Base-by-base conservation (phyloP, 2,329 filamentous ascomycete genomes). In the Monosporascus sp. region DNA sequence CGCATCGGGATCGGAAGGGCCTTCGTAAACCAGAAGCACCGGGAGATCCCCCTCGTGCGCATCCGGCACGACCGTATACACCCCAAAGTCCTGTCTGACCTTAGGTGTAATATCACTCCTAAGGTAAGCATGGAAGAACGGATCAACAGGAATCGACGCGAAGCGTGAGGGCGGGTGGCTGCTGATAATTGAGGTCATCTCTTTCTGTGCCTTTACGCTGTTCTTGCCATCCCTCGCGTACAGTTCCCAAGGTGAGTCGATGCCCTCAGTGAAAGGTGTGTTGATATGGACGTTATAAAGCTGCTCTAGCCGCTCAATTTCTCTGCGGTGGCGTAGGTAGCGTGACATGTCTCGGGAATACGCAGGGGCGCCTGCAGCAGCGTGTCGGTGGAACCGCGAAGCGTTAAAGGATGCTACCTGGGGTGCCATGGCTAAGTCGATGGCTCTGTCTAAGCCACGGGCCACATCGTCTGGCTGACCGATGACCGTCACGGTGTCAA, bases 191-290 rank as follows among this genome's bases (percentile, higher is more conserved):
- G 82, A 83, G 66, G 83, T 85, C 64, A 94, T 85, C 62, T 91
- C 88, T 6, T 82, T 82, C 63, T 88, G 86, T 7, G 88, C 88
- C 62, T 85, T 85, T 66, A 89, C 83, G 27, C 82, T 81, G 66
- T 91, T 95, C 77, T 94, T 95, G 59, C 86, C 85, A 63, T 96
- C 89, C 38, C 88, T 82, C 6, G 90, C 89, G 71, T 92, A 96
- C 51, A 97, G 81, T 68, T 96, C 87, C 90, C 92, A 96, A 0
- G 86, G 85, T 45, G 88, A 82, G 11, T 84, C 84, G 37, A 85
- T 85, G 45, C 89, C 84, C 48, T 81, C 77, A 3, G 82, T 80
- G 57, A 80, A 81, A 1, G 90, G 89, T 2, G 91, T 85, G 62
- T 93, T 89, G 68, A 97, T 95, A 68, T 90, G 89, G n/a, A 91